Evolutionary conservation across 306 rosid species (phyloP).

Genomic region (Ziziphus jujuba): DNA sequence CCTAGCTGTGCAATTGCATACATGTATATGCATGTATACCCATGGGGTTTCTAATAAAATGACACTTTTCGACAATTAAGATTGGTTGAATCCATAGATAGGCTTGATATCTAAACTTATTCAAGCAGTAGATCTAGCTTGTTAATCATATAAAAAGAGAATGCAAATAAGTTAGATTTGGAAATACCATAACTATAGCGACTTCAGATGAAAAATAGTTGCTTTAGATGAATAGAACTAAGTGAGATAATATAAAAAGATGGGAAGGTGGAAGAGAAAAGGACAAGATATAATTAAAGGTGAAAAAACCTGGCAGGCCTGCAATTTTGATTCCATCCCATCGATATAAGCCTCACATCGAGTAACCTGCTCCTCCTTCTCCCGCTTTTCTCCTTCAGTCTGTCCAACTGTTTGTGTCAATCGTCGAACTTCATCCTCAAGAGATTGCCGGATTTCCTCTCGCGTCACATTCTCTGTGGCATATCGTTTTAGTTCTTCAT

Average conservation of each 20-base stretch:
- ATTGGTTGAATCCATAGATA: too few species aligned
- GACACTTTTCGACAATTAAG: too few species aligned
- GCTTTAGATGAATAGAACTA: not conserved
- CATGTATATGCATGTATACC: not conserved
- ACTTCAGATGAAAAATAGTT: slow-evolving; percentile 5
- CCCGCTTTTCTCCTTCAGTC: slow-evolving; percentile 92
- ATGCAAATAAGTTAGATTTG: slow-evolving; percentile 20
- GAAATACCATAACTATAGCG: slow-evolving; percentile 5
- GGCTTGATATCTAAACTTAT: too few species aligned
- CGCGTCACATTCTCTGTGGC: slow-evolving; percentile 92
- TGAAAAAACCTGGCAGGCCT: slow-evolving; percentile 87
- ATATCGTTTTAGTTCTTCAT: slow-evolving; percentile 85
- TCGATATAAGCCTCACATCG: slow-evolving; percentile 96
- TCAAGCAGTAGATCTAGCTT: slow-evolving; percentile 11
- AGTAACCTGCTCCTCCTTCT: slow-evolving; percentile 95
- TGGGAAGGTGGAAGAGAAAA: slow-evolving; percentile 1
- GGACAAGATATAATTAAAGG: slow-evolving; percentile 15
- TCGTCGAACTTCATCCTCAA: slow-evolving; percentile 90
- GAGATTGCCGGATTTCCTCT: slow-evolving; percentile 92
- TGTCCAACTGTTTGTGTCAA: slow-evolving; percentile 95
- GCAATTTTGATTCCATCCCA: slow-evolving; percentile 97
- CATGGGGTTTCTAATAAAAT: too few species aligned
- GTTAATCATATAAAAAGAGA: slow-evolving; percentile 15
- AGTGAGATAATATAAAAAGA: not conserved
- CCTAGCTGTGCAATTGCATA: not conserved